Base-by-base conservation (phyloP, 139 green algal species). In the Chlamydomonas incerta region DNA sequence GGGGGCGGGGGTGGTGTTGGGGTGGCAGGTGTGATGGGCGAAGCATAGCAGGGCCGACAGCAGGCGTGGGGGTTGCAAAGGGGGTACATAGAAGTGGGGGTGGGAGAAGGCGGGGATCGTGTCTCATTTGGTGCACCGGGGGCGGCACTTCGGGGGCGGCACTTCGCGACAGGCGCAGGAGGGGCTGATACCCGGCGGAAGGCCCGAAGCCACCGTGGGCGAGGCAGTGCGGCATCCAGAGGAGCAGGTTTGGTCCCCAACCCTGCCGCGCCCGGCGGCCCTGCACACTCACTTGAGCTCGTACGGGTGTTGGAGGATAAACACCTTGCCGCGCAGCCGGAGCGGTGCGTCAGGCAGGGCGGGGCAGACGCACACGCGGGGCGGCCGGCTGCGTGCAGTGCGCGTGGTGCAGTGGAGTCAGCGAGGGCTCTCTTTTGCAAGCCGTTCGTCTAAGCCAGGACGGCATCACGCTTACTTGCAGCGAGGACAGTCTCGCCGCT, bases 251-350 rank as follows among this genome's bases (percentile, higher is more conserved):
- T 11, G 24, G 8, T 29, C 23, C 13, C 23, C 13, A n/a, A n/a
- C 63, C 14, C 35, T 26, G 33, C 15, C 33, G 3, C 11, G 72
- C 71, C 71, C 46, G n/a, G 23, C 18, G 50, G 50, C 20, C 11
- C 15, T 3, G 28, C 26, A n/a, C 41, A 72, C 77, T 34, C 35
- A 68, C 72, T 87, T 87, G n/a, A 87, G 37, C 47, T 87, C 82
- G 55, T 74, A 62, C 14, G 82, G 82, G 46, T 87, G 82, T n/a
- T 87, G 82, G 0, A 87, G 72, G 17, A 87, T 62, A 0, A 87
- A 20, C 26, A 87, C 58, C 17, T 41, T 21, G 11, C 82, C 82
- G 13, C 69, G 72, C 20, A 87, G 60, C 2, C 58, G 58, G 41
- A 87, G 35, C 0, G 72, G 82, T 15, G 13, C 2, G 11, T 33